Conservation (phyloP, 176 grass and related monocot genomes). For the Aegilops bicornis region DNA sequence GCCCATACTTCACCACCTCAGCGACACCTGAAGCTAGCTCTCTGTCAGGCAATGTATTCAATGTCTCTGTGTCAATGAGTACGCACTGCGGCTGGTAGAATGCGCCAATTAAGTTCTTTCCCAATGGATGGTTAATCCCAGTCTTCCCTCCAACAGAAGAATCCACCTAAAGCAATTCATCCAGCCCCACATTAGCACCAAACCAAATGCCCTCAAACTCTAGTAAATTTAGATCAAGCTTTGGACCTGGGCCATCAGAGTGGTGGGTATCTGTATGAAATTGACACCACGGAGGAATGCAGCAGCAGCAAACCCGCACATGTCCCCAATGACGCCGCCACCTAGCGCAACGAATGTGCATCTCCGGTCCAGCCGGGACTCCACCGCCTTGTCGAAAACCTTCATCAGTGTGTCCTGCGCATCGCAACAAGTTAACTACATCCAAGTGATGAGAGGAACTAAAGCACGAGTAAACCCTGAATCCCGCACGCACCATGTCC, state of each 20-base stretch:
- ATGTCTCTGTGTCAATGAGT: conserved; percentile 77
- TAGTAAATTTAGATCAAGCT: conserved; percentile 18
- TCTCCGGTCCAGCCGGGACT: conserved; percentile 60
- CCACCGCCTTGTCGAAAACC: conserved; percentile 88
- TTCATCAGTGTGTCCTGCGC: conserved; percentile 78
- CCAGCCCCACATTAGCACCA: neutral
- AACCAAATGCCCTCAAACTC: neutral
- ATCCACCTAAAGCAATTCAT: conserved; percentile 66
- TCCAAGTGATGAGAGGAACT: neutral
- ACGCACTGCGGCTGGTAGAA: conserved; percentile 94
- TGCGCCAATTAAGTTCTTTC: conserved; percentile 88
- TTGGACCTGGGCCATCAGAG: conserved; percentile 89
- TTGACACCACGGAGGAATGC: conserved; percentile 92
- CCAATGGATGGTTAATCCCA: conserved; percentile 79
- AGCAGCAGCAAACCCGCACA: conserved; percentile 86
- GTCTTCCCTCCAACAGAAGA: conserved; percentile 97
- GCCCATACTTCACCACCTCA: conserved; percentile 93
- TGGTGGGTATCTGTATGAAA: conserved; percentile 99
- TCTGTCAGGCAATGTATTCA: conserved; percentile 83
- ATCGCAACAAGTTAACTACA: conserved; percentile 18
- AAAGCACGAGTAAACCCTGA: neutral
- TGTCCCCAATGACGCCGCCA: conserved; percentile 92
- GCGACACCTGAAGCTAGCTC: conserved; percentile 86
- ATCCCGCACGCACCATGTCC: conserved; percentile 62
- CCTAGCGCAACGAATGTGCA: conserved; percentile 90